Evolutionary conservation across 139 green algal genomes (phyloP), one percentile per base, ranked within the genome.

Genomic region (Coelastrella sp.): DNA sequence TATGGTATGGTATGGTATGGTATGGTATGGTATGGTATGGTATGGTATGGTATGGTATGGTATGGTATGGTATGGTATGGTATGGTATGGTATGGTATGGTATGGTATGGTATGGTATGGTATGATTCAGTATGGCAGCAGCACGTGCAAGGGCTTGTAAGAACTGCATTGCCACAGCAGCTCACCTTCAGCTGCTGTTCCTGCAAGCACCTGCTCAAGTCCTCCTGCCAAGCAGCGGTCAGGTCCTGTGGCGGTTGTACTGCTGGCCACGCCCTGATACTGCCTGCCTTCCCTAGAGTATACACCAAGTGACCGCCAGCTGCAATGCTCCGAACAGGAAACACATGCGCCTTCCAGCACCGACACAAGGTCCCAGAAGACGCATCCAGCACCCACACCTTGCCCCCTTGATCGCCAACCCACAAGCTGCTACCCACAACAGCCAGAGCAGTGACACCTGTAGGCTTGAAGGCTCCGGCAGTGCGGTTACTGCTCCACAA

Each of bases 221-320:
- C 59, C 20, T 35, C 81, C 56, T 76, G 92, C 90, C 90, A 94
- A 12, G 80, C 87, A 7, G 79, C 27, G 0, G 86, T 72, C 7
- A 68, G 17, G 24, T 65, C 59, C 12, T 90, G 49, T 7, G 79
- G 35, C 1, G 93, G 82, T 63, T 79, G 60, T 58, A 79, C 19
- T 15, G 90, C 85, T 5, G 91, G 88, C 95, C 96, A 98, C 17
- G 92, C 95, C 14, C 90, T 92, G 25, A 98, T 92, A 65, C 87
- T 89, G 66, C 96, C 96, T 78, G 96, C 94, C 7, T 92, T 89
- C 11, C 85, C 93, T 87, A 98, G 91, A 7, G 82, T 95, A 85
- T 94, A 97, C 20, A 94, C 90, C 27, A 95, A 84, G 24, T 59
- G 91, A 49, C 92, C 92, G 4, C 92, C 92, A 20, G 86, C 81